Base-by-base conservation (phyloP, 176 grass and related monocot species). In the Avena sativa region DNA sequence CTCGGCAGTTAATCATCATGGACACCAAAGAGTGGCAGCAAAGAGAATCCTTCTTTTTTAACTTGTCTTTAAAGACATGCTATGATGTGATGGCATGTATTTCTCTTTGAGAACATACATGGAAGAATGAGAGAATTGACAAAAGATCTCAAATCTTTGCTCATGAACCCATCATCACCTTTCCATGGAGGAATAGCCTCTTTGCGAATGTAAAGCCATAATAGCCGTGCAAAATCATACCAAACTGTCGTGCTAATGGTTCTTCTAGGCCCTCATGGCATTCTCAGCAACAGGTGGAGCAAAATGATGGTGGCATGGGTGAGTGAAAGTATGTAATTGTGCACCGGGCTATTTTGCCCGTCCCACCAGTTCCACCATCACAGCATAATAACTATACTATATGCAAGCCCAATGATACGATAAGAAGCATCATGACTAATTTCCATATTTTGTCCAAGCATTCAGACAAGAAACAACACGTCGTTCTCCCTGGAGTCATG, bases 11-110 rank as follows among this genome's bases (percentile, higher is more conserved):
- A 73, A 90, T 93, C 85, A 86, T 88, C 70, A 72, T 76, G 71
- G 85, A 87, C 85, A 85, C 23, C 49, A 40, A 84, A 60, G 88
- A 87, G 88, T 87, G 81, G 91, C 82, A 93, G 64, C 88, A 93
- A 88, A 85, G 55, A 85, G 91, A 87, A 93, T 90, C 91, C 82
- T 76, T 90, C 85, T 87, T 90, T 90, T 86, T 86, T 83, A 66
- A 87, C 78, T 85, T 82, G 85, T 85, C 88, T 85, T 87, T 85
- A 85, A 90, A 90, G 88, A 90, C 85, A 93, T 85, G 78, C 72
- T 65, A 93, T 82, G 87, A 85, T 81, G 79, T 82, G 81, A 78
- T 90, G 78, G 76, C 84, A 84, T 89, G 30, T 78, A 71, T 63
- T 50, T 81, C 87, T 65, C 68, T 90, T 81, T 78, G 13, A 90